Evolutionary conservation across 2,329 filamentous ascomycete genomes (phyloP).

Genomic region (Orbilia quercus): DNA sequence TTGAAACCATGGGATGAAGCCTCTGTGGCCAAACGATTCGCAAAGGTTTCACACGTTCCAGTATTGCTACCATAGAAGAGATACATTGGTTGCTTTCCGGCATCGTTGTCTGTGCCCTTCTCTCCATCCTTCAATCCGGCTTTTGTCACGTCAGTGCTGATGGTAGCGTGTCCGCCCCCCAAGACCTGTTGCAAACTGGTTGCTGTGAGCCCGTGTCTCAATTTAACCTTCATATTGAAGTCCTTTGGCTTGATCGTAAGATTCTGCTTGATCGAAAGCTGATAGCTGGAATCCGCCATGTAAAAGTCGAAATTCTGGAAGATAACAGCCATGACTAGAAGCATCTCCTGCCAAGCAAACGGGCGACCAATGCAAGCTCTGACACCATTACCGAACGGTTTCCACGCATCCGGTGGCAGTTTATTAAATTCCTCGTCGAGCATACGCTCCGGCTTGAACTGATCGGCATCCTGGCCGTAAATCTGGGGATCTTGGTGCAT

Average conservation of each 20-base stretch:
- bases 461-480: slow-evolving; percentile 73
- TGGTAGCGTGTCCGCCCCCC: slow-evolving; percentile 37
- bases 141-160: slow-evolving; percentile 26
- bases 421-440: slow-evolving; percentile 75
- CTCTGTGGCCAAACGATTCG: slow-evolving; percentile 72
- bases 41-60: slow-evolving; percentile 78
- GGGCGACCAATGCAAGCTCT: slow-evolving; percentile 77
- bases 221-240: slow-evolving; percentile 71
- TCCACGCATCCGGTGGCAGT: slow-evolving; percentile 73
- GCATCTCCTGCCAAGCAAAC: slow-evolving; percentile 79
- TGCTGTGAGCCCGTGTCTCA: slow-evolving; percentile 67
- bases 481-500: slow-evolving; percentile 73
- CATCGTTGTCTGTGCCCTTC: slow-evolving; percentile 30
- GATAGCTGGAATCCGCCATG: slow-evolving; percentile 72
- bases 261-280: slow-evolving; percentile 69
- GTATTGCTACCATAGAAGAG: slow-evolving; percentile 80
- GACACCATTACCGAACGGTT: slow-evolving; percentile 79
- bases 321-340: slow-evolving; percentile 72
- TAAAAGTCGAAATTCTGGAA: slow-evolving; percentile 78
- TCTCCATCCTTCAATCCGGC: slow-evolving; percentile 48
- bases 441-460: slow-evolving; percentile 79
- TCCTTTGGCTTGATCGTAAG: slow-evolving; percentile 74
- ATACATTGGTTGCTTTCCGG: slow-evolving; percentile 67
- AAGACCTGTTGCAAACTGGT: slow-evolving; percentile 63
- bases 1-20: slow-evolving; percentile 72